These are phyloP conservation scores for Saccharomycopsis sp. DNA, from an alignment of 805 yeast genomes.

Conservation along the genomic window DNA sequence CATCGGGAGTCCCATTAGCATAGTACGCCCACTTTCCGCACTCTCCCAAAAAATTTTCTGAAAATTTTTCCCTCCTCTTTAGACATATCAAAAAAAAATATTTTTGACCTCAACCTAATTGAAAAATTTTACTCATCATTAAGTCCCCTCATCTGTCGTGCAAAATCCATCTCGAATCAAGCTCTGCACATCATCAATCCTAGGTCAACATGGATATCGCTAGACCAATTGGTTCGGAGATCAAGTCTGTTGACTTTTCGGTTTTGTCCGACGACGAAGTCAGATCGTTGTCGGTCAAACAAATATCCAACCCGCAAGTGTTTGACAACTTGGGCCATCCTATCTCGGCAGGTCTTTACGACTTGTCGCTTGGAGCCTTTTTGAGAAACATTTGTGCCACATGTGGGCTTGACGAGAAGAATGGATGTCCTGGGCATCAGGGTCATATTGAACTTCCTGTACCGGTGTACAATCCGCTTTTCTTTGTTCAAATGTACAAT, in stretches of 20 bases:
- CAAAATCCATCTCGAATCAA: too few species aligned
- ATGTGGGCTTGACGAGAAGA: slow-evolving; percentile 87
- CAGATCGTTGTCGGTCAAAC: slow-evolving; percentile 83
- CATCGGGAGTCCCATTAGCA: too few species aligned
- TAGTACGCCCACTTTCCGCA: too few species aligned
- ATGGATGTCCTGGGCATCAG: slow-evolving; percentile 92
- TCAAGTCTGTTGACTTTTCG: slow-evolving; percentile 86
- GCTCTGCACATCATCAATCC: not conserved
- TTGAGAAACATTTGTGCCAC: slow-evolving; percentile 84
- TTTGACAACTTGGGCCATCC: slow-evolving; percentile 96
- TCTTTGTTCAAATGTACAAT: slow-evolving; percentile 85
- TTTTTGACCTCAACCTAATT: too few species aligned
- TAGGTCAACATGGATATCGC: slow-evolving; percentile 90
- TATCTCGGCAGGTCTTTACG: slow-evolving; percentile 87
- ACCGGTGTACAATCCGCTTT: slow-evolving; percentile 91
- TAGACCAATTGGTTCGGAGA: slow-evolving; percentile 92
- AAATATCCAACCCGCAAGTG: slow-evolving; percentile 92
- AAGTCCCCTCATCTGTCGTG: not conserved
- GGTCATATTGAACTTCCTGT: slow-evolving; percentile 97
- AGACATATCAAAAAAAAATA: too few species aligned
- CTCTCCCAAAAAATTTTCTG: too few species aligned
- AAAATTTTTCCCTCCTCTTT: too few species aligned
- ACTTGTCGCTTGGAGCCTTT: slow-evolving; percentile 92
- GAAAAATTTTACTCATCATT: not conserved
- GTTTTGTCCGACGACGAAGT: slow-evolving; percentile 77